Evolutionary conservation across 306 rosid species (phyloP).

Genomic region (Cucurbita maxima): DNA sequence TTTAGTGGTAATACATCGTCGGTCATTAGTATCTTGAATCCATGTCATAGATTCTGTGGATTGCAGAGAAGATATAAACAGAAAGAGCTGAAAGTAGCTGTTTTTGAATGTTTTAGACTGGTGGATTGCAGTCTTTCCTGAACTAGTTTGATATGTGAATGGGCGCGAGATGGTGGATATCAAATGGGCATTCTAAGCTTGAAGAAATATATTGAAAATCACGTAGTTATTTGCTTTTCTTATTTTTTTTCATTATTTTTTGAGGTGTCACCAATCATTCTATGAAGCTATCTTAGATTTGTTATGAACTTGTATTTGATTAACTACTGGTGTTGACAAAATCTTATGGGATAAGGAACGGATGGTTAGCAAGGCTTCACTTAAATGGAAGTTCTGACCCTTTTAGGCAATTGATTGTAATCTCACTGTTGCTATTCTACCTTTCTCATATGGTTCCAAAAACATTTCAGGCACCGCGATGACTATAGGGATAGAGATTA

Average conservation of each 20-base stretch:
- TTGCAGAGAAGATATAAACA: neutral
- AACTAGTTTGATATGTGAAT: neutral
- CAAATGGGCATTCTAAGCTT: neutral
- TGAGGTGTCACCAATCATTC: neutral
- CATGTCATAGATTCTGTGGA: neutral
- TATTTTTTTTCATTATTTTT: neutral
- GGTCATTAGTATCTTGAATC: neutral
- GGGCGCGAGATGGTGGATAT: neutral
- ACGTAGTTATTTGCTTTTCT: neutral
- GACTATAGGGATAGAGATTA: slow-evolving; percentile 43
- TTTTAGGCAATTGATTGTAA: neutral
- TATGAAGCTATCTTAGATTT: neutral
- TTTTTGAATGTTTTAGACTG: neutral
- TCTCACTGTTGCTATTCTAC: neutral
- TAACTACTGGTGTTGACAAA: neutral
- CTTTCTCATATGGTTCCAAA: slow-evolving; percentile 1
- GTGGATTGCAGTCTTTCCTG: neutral
- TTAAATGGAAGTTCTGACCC: neutral
- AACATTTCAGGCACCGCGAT: slow-evolving; percentile 34
- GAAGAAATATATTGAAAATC: neutral
- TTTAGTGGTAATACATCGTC: neutral
- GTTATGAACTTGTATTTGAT: neutral
- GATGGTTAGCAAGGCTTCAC: neutral
- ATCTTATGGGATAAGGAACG: neutral
- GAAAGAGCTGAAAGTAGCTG: neutral